Percentiles rank a stretch among this genome's conserved stretches.
Evolutionary conservation across 2,329 filamentous ascomycete genomes (phyloP).

Genomic region (Emmonsia crescens): DNA sequence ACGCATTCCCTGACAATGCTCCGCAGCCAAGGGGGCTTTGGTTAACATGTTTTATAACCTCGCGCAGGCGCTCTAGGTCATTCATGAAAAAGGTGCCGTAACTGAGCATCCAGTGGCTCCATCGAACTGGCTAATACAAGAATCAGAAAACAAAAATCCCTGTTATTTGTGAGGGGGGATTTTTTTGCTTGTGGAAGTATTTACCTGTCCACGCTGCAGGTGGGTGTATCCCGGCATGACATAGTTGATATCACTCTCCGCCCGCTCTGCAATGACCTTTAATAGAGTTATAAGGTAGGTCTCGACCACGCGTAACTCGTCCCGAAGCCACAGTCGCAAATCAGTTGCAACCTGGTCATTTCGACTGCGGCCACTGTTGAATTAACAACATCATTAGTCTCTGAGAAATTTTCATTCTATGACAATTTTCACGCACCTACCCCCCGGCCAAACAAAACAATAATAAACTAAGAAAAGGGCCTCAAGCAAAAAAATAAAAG

Average conservation of each 20-base stretch:
- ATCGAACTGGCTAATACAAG: constrained; percentile 54
- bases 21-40: constrained; percentile 59
- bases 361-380: constrained; percentile 53
- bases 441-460: too few relatives aligned
- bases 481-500: background rate
- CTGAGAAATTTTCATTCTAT: background rate
- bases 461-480: background rate
- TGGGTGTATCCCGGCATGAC: constrained; percentile 87
- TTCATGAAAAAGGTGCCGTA: constrained; percentile 60
- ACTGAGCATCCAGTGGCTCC: constrained; percentile 71
- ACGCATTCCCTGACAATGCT: constrained; percentile 71
- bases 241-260: constrained; percentile 62
- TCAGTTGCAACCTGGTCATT: constrained; percentile 88
- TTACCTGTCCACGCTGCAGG: constrained; percentile 43
- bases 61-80: constrained; percentile 66
- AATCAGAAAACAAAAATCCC: background rate
- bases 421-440: background rate
- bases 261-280: constrained; percentile 55
- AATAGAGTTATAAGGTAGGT: constrained; percentile 57
- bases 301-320: constrained; percentile 62
- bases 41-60: constrained; percentile 66
- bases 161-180: background rate
- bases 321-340: constrained; percentile 79
- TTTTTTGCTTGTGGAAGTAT: background rate
- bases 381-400: background rate